These are phyloP conservation scores for Metarhizium rileyi DNA, from an alignment of 2,329 filamentous ascomycete species.

Conservation along the genomic window DNA sequence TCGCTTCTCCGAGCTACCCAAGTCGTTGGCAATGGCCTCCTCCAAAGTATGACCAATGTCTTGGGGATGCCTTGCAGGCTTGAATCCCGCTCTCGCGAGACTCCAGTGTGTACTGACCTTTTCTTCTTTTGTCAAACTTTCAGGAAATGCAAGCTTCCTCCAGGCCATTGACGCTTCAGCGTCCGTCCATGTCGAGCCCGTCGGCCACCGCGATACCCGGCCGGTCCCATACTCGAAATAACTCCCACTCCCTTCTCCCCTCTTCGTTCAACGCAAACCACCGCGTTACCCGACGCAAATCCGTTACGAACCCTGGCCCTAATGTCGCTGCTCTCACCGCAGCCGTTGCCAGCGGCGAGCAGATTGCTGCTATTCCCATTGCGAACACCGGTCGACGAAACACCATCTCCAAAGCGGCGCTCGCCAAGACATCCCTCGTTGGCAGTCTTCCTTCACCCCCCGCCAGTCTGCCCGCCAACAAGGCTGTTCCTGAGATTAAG, in stretches of 20 bases:
- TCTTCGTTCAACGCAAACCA: slow-evolving; percentile 70
- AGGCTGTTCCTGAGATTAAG: slow-evolving; percentile 40
- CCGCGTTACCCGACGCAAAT: slow-evolving; percentile 87
- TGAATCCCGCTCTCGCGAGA: slow-evolving; percentile 20
- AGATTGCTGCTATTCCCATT: slow-evolving; percentile 46
- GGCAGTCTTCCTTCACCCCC: slow-evolving; percentile 54
- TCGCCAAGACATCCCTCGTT: slow-evolving; percentile 22
- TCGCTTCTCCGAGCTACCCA: slow-evolving; percentile 24
- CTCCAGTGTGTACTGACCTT: slow-evolving; percentile 25
- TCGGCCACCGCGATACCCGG: slow-evolving; percentile 46
- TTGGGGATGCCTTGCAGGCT: slow-evolving; percentile 16
- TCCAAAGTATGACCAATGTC: slow-evolving; percentile 43
- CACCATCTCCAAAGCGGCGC: slow-evolving; percentile 53
- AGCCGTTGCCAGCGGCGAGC: slow-evolving; percentile 58
- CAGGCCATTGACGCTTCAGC: slow-evolving; percentile 56
- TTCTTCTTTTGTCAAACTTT: slow-evolving; percentile 11
- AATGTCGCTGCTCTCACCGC: slow-evolving; percentile 70
- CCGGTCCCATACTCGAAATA: slow-evolving; percentile 61
- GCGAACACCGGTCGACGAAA: slow-evolving; percentile 52
- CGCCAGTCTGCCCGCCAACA: slow-evolving; percentile 55
- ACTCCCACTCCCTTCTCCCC: slow-evolving; percentile 73
- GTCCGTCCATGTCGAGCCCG: slow-evolving; percentile 48
- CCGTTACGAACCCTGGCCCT: slow-evolving; percentile 66
- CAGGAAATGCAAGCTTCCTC: slow-evolving; percentile 57
- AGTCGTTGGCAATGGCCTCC: slow-evolving; percentile 46